Conservation (phyloP, 805 yeast species). For the Saccharomycopsis selenospora region DNA sequence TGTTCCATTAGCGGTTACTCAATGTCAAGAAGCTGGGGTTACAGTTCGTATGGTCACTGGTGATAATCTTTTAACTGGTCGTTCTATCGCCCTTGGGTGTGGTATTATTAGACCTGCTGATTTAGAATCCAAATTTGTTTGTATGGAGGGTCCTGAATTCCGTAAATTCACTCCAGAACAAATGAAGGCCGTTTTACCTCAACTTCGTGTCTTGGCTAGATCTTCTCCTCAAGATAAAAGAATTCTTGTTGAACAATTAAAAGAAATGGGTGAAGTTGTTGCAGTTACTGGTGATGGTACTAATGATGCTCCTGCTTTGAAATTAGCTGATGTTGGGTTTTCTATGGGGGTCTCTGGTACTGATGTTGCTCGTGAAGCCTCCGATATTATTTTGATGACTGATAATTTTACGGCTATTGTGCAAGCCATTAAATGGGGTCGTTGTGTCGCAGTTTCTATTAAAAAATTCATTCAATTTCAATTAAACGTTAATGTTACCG, state of each 20-base stretch:
- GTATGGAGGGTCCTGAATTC: constrained; percentile 92
- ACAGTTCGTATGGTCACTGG: constrained; percentile 98
- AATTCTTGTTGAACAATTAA: constrained; percentile 72
- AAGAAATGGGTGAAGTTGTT: constrained; percentile 81
- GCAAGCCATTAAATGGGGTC: constrained; percentile 96
- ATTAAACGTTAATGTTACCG: constrained; percentile 92
- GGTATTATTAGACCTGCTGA: constrained; percentile 59
- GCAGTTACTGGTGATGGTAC: constrained; percentile 99
- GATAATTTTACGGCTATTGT: constrained; percentile 94
- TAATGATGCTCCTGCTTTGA: constrained; percentile 96
- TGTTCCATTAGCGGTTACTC: constrained; percentile 79
- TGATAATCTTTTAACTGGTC: constrained; percentile 86
- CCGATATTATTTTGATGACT: constrained; percentile 85
- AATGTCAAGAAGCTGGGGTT: constrained; percentile 88
- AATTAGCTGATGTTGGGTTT: constrained; percentile 95
- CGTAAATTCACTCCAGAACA: constrained; percentile 55
- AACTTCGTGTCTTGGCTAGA: constrained; percentile 79
- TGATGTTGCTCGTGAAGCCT: constrained; percentile 97
- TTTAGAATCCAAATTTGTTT: constrained; percentile 45
- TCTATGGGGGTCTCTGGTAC: constrained; percentile 99
- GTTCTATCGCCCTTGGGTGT: constrained; percentile 82
- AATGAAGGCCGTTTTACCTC: constrained; percentile 57
- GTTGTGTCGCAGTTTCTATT: constrained; percentile 91
- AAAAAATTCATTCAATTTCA: constrained; percentile 96
- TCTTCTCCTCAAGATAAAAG: constrained; percentile 96